Base-by-base conservation (phyloP, 768 basidiomycete genomes). In the Suillus plorans region DNA sequence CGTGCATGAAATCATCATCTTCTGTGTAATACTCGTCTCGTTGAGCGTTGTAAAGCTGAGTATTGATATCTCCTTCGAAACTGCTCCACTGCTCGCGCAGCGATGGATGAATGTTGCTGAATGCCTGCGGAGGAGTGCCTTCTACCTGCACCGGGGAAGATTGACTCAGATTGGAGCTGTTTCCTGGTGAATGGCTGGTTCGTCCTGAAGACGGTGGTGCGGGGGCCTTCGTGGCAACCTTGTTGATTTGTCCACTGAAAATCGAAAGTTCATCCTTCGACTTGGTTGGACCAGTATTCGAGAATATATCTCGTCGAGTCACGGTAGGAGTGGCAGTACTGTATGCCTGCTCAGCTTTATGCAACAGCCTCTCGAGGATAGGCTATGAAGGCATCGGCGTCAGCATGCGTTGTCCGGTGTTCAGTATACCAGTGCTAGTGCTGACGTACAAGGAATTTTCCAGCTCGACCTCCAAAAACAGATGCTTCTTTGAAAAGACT, bases 241-340 rank as follows among this genome's bases (percentile, higher is more conserved):
- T 89, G 65, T 89, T 85, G 12, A 86, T 90, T 69, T 86, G 84
- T n/a, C 91, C 91, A 58, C 89, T 86, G 73, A 92, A 92, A 31
- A 92, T 89, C 7, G 86, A 84, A 28, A 92, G 76, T 70, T 91
- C 90, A 71, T 92, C 90, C 63, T 86, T 82, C n/a, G 78, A 74
- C 45, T 82, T 83, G 31, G 78, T 76, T 13, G 73, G 66, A 14
- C 76, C 67, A 0, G 86, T 84, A 10, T 83, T 78, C 25, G 80
- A 78, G 73, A 91, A 90, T 36, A 89, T 88, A 74, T 89, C 86
- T 34, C 42, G 66, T 18, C 80, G 81, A 59, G 80, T 77, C 57
- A 75, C 76, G 2, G 80, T 71, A 9, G 84, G 79, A 41, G 81
- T 76, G 7, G 85, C 84, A 37, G 75, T 84, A 68, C 79, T 76